A percentile compares a stretch with the other conserved stretches of the same genome.
These are phyloP conservation scores for Monosporascus sp. DNA, from an alignment of 2,329 filamentous ascomycete genomes.

Conservation along the genomic window DNA sequence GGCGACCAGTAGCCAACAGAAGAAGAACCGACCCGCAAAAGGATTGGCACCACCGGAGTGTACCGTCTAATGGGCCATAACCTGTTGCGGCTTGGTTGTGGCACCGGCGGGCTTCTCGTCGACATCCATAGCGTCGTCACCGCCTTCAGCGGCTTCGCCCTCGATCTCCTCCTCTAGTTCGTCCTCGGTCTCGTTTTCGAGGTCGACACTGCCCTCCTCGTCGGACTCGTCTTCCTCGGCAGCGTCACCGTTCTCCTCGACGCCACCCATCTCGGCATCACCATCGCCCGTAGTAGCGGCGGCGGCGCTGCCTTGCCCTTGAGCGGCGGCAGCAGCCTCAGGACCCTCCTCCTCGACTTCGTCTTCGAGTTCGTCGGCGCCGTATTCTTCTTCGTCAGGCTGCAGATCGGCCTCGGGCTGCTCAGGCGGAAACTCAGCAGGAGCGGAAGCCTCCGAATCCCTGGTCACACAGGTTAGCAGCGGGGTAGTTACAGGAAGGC, in stretches of 20 bases:
- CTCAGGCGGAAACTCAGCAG: slow-evolving; percentile 92
- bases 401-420: slow-evolving; percentile 89
- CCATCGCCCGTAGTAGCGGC: slow-evolving; percentile 45
- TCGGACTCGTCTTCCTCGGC: slow-evolving; percentile 64
- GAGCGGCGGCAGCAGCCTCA: slow-evolving; percentile 43
- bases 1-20: too few species aligned
- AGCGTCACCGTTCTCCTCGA: slow-evolving; percentile 35
- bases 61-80: slow-evolving; percentile 15
- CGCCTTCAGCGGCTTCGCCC: slow-evolving; percentile 27
- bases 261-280: slow-evolving; percentile 68
- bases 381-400: slow-evolving; percentile 84
- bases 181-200: slow-evolving; percentile 65
- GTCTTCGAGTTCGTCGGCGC: slow-evolving; percentile 79
- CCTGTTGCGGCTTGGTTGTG: slow-evolving; percentile 15
- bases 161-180: slow-evolving; percentile 58
- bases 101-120: slow-evolving; percentile 26
- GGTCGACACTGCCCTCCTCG: slow-evolving; percentile 60
- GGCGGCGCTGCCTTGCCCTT: slow-evolving; percentile 38
- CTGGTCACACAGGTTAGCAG: slow-evolving; percentile 40
- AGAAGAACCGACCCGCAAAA: too few species aligned
- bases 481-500: neutral
- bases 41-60: too few species aligned
- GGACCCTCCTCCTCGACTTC: slow-evolving; percentile 53
- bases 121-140: slow-evolving; percentile 39
- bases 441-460: slow-evolving; percentile 96